Evolutionary conservation across 495 filamentous ascomycete genomes (phyloP).

Genomic region (Penicillium cosmopolitanum): DNA sequence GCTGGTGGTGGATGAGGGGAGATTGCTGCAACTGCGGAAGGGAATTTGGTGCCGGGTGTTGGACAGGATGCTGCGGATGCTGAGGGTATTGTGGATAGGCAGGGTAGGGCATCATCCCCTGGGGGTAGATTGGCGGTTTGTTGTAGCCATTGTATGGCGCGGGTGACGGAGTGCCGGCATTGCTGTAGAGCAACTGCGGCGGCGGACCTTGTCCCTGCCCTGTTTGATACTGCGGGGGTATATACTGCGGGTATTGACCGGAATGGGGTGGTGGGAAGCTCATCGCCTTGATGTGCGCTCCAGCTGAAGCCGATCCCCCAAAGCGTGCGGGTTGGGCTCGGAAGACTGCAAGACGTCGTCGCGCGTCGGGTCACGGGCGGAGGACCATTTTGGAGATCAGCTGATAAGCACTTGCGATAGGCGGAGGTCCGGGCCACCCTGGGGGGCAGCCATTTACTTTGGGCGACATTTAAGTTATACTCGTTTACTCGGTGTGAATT

Average conservation of each 20-base stretch:
- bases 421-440: neutral
- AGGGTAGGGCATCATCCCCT: conserved; percentile 44
- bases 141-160: conserved; percentile 45
- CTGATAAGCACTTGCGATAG: conserved; percentile 27
- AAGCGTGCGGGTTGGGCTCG: conserved; percentile 14
- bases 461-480: too few species aligned
- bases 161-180: conserved; percentile 35
- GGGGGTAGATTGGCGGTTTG: conserved; percentile 41
- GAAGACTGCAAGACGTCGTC: conserved; percentile 19
- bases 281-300: conserved; percentile 45
- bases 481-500: too few species aligned
- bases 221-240: conserved; percentile 40
- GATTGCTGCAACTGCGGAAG: conserved; percentile 24
- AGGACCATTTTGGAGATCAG: conserved; percentile 32
- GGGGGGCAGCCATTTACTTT: too few species aligned
- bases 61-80: conserved; percentile 15
- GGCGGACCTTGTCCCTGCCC: conserved; percentile 34
- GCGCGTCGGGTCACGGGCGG: conserved; percentile 44
- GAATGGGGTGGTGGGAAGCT: conserved; percentile 53
- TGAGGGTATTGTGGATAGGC: conserved; percentile 38
- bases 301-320: conserved; percentile 25
- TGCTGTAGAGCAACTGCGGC: conserved; percentile 47
- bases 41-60: conserved; percentile 5
- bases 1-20: conserved; percentile 20
- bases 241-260: conserved; percentile 44